These are phyloP conservation scores for Salix purpurea DNA, from an alignment of 345 rosid genomes.

Conservation along the genomic window DNA sequence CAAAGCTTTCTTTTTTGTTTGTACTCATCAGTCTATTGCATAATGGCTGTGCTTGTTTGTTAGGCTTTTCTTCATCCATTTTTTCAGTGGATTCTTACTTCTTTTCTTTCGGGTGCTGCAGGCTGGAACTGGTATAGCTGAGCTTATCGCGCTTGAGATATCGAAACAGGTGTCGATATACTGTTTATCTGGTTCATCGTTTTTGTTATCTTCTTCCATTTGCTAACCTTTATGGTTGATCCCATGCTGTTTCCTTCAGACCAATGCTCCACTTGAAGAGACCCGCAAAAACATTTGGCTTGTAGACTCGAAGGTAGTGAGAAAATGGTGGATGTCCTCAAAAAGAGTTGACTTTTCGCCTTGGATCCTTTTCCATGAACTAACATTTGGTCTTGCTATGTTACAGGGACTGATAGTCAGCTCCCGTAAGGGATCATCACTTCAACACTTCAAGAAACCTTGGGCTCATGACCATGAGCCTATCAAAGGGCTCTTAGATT, in stretches of 20 bases:
- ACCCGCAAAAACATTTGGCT: conserved; percentile 91
- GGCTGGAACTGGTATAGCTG: conserved; percentile 99
- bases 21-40: neutral
- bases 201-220: neutral
- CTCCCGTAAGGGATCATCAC: conserved; percentile 66
- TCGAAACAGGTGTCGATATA: conserved; percentile 81
- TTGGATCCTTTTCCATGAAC: neutral
- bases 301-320: conserved; percentile 86
- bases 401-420: conserved; percentile 76
- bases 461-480: conserved; percentile 93
- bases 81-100: conserved; percentile 3
- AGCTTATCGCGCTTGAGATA: conserved; percentile 86
- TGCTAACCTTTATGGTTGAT: conserved; percentile 19
- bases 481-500: conserved; percentile 54
- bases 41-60: neutral
- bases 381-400: neutral
- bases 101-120: conserved; percentile 25
- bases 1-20: neutral
- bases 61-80: neutral
- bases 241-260: conserved; percentile 36
- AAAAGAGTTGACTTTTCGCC: neutral
- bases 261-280: conserved; percentile 58
- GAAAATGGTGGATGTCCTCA: neutral
- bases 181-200: neutral
- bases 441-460: conserved; percentile 93